Base-by-base conservation (phyloP, 2,329 filamentous ascomycete genomes). In the Cladosporium sp. region DNA sequence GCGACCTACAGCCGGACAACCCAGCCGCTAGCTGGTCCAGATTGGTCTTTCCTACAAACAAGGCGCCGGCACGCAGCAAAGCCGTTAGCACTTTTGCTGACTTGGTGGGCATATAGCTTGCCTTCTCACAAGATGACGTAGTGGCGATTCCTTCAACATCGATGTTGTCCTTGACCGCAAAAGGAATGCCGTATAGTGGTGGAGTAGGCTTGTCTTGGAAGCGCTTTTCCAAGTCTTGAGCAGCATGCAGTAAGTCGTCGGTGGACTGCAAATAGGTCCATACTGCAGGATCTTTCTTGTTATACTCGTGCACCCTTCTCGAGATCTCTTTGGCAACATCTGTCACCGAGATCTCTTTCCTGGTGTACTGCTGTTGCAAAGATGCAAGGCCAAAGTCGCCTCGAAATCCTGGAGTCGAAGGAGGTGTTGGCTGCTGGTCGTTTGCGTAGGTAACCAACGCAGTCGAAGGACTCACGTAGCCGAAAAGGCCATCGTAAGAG, bases 1-100 rank as follows among this genome's bases (percentile, higher is more conserved):
- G 82, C 1, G 81, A 84, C 25, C 83, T 78, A 49, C 80, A 82
- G 15, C 84, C 84, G 12, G 79, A 82, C 2, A 87, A 74, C 0
- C 84, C 84, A 0, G 84, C 86, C 2, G 84, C 84, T 3, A 87
- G 75, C 68, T 87, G 84, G 66, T 87, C 84, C 56, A 87, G 76
- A 61, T 85, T 86, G 0, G 80, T 76, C 66, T 86, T 87, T 36
- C 82, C 84, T 3, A 87, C 73, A 50, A 86, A 81, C 5, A 86
- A 73, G 1, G 80, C 83, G 2, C 83, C 83, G 5, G 80, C 79
- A 2, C 70, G 65, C 14, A 77, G 75, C 11, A 85, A 68, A 4
- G 77, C 81, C 1, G 72, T 68, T 6, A 86, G 80, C 0, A 82
- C 75, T 0, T 78, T 74, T 0, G 82, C 80, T 63, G 84, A 82